A percentile compares a stretch with the other conserved stretches of the same genome.
These are phyloP conservation scores for Wickerhamomyces xylosicus DNA, from an alignment of 805 yeast species.

Conservation along the genomic window DNA sequence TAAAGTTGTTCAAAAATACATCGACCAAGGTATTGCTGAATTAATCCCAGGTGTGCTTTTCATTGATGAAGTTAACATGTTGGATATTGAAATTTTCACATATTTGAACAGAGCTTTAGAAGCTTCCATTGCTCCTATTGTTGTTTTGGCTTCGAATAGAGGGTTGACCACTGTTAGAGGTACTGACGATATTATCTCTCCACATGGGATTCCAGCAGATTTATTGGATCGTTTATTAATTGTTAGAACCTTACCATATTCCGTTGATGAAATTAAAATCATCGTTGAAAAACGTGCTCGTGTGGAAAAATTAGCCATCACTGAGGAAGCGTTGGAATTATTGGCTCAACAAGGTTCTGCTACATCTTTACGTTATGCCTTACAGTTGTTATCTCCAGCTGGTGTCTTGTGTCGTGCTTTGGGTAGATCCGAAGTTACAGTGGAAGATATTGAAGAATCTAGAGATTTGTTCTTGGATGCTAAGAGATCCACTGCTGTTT, in stretches of 20 bases:
- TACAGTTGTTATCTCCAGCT: conserved; percentile 86
- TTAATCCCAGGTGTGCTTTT: conserved; percentile 95
- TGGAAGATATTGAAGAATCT: conserved; percentile 76
- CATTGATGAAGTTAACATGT: conserved; percentile 97
- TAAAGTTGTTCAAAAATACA: conserved; percentile 90
- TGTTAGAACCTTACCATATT: conserved; percentile 86
- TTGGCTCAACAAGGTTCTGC: conserved; percentile 66
- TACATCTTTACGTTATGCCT: conserved; percentile 82
- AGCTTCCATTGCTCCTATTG: conserved; percentile 86
- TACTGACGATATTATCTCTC: conserved; percentile 73
- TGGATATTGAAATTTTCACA: conserved; percentile 94
- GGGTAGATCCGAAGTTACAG: conserved; percentile 58
- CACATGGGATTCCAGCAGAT: conserved; percentile 97
- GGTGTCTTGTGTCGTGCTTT: conserved; percentile 69
- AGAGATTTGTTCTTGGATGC: conserved; percentile 79
- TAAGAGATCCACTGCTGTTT: conserved; percentile 63
- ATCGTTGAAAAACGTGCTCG: conserved; percentile 77
- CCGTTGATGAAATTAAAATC: conserved; percentile 66
- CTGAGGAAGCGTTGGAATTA: conserved; percentile 59
- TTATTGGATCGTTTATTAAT: conserved; percentile 84
- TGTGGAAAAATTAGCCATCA: conserved; percentile 62
- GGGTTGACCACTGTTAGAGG: conserved; percentile 91
- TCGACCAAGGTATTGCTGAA: conserved; percentile 97
- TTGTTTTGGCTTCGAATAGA: conserved; percentile 90
- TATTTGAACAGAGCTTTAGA: conserved; percentile 91